A percentile compares a stretch with the other conserved stretches of the same genome.
Evolutionary conservation across 139 green algal genomes (phyloP).

Genomic region (Asterochloris sp.): DNA sequence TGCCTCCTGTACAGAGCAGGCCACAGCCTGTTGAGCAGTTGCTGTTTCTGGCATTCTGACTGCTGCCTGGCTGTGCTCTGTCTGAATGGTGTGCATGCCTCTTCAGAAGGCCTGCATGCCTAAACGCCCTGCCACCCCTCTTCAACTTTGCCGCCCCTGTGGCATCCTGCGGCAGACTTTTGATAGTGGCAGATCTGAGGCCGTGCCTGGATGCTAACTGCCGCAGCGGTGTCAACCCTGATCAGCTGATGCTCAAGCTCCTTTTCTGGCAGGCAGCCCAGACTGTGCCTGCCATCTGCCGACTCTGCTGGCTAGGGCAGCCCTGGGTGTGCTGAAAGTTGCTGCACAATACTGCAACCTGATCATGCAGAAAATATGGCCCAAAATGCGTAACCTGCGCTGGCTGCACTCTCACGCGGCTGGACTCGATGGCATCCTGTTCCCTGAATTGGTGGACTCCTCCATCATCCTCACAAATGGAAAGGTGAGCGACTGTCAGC

Average conservation of each 20-base stretch:
- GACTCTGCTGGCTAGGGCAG: background rate
- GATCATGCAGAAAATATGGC: slow-evolving; percentile 46
- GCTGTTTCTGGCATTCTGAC: background rate
- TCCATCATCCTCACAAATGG: slow-evolving; percentile 70
- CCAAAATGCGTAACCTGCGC: slow-evolving; percentile 36
- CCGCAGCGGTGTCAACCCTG: background rate
- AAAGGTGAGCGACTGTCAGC: slow-evolving; percentile 24
- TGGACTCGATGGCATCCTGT: slow-evolving; percentile 75
- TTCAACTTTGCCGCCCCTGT: background rate
- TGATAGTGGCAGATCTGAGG: slow-evolving; percentile 2
- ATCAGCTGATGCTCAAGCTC: background rate
- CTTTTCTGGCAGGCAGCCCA: background rate
- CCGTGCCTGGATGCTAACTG: background rate
- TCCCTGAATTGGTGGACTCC: slow-evolving; percentile 54
- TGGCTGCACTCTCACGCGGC: slow-evolving; percentile 72
- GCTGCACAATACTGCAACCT: background rate
- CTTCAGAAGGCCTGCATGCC: background rate
- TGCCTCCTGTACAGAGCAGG: background rate
- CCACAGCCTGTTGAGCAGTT: background rate
- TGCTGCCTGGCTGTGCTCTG: background rate
- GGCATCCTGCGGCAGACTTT: background rate
- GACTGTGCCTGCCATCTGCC: background rate
- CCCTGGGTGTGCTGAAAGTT: background rate
- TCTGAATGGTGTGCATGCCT: background rate
- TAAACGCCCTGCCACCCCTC: background rate